Evolutionary conservation across 1,139 yeast species (phyloP).

Genomic region (Hemisphaericaspora subhashii): DNA sequence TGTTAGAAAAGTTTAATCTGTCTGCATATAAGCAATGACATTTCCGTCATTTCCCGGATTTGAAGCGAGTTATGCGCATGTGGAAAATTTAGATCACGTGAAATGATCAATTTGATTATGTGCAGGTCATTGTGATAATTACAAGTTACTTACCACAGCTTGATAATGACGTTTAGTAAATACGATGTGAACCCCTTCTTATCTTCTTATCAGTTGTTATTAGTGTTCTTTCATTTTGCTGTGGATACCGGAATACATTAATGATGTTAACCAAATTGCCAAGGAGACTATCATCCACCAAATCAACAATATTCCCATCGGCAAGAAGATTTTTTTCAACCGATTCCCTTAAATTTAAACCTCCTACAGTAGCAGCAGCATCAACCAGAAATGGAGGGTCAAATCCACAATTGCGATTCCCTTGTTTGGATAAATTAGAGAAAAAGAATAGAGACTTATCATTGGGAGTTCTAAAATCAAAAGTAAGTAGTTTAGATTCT

Average conservation of each 20-base stretch:
- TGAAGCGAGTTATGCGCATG: too few relatives aligned
- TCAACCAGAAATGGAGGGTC: conserved; percentile 21
- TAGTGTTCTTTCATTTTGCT: background rate
- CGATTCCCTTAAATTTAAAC: conserved; percentile 2
- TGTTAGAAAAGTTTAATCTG: too few relatives aligned
- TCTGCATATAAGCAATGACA: background rate
- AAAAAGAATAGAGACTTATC: conserved; percentile 51
- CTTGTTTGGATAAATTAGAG: conserved; percentile 81
- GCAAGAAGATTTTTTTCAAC: conserved; percentile 5
- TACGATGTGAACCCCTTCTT: background rate
- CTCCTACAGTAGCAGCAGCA: conserved; percentile 12
- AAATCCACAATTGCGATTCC: conserved; percentile 73
- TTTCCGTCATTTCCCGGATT: too few relatives aligned
- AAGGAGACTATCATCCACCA: background rate
- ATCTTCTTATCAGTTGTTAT: background rate
- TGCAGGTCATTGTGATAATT: too few relatives aligned
- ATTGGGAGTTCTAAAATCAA: conserved; percentile 16
- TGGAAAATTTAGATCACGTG: conserved; percentile 4
- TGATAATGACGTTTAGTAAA: too few relatives aligned
- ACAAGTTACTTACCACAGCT: too few relatives aligned
- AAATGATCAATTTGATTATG: conserved; percentile 4
- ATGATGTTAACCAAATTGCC: conserved; percentile 5
- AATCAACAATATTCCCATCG: background rate
- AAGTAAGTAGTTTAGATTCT: conserved; percentile 48
- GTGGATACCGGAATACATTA: background rate